phyloP scores from a whole-genome alignment of 2,329 filamentous ascomycete species.

The Endoconidiophora polonica region DNA sequence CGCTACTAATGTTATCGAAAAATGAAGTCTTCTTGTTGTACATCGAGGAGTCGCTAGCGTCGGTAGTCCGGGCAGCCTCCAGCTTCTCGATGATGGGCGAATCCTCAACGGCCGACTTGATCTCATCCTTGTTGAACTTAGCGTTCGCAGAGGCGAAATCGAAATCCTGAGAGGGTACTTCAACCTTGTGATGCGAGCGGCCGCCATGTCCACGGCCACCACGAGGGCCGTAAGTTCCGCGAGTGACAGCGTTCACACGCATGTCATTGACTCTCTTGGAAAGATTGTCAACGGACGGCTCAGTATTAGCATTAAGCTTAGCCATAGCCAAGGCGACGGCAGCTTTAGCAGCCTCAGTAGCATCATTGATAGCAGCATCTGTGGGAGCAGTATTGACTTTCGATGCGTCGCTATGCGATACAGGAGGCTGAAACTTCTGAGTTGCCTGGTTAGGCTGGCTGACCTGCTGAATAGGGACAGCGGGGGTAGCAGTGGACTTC shows the following conservation, averaged over 20 bases:
- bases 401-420: conserved; percentile 16
- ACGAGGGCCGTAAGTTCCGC: conserved; percentile 32
- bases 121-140: conserved; percentile 28
- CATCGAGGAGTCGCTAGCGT: conserved; percentile 31
- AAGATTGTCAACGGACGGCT: conserved; percentile 46
- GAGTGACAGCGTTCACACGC: conserved; percentile 43
- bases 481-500: not conserved
- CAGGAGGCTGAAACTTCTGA: conserved; percentile 20
- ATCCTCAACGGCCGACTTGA: not conserved
- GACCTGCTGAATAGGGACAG: conserved; percentile 33
- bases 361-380: conserved; percentile 37
- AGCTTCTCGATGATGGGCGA: conserved; percentile 43
- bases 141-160: conserved; percentile 55
- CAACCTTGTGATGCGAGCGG: conserved; percentile 47
- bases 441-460: conserved; percentile 17
- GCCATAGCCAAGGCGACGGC: conserved; percentile 71
- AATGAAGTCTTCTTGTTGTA: conserved; percentile 88
- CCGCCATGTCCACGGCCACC: conserved; percentile 27
- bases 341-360: conserved; percentile 57
- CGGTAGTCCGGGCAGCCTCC: conserved; percentile 41
- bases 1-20: conserved; percentile 96
- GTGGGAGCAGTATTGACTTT: conserved; percentile 24
- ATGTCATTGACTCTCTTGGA: conserved; percentile 63
- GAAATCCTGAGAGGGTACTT: conserved; percentile 80
- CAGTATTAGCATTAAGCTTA: conserved; percentile 33